Percentiles rank a stretch among this genome's conserved stretches.
These are phyloP conservation scores for Xylariaceae sp. DNA, from an alignment of 2,329 filamentous ascomycete genomes.

Conservation along the genomic window DNA sequence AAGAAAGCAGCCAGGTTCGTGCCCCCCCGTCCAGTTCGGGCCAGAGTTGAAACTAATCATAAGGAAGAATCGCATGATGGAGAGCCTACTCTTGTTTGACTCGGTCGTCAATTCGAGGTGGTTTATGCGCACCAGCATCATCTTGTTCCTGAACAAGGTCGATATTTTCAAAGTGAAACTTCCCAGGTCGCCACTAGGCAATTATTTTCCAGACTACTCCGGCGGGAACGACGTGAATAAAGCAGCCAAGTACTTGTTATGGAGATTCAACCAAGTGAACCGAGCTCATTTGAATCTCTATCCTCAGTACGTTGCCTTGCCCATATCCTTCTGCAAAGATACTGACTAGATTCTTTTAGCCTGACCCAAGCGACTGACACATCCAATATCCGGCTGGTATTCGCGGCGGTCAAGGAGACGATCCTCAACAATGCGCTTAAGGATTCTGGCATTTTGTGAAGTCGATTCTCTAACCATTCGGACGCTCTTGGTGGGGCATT, in stretches of 20 bases:
- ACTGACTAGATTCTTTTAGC: slow-evolving; percentile 46
- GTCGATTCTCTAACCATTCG: slow-evolving; percentile 18
- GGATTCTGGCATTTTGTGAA: slow-evolving; percentile 91
- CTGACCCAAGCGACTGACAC: slow-evolving; percentile 98
- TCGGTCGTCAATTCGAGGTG: slow-evolving; percentile 98
- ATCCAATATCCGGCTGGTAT: slow-evolving; percentile 95
- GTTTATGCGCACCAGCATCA: slow-evolving; percentile 99
- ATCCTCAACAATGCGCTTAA: slow-evolving; percentile 98
- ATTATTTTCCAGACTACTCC: slow-evolving; percentile 97
- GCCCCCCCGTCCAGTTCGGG: background rate
- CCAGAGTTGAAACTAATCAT: background rate
- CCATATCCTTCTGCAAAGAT: background rate
- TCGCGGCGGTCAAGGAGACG: slow-evolving; percentile 97
- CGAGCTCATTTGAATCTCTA: slow-evolving; percentile 93
- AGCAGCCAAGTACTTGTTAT: slow-evolving; percentile 94
- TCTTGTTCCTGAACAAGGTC: slow-evolving; percentile 97
- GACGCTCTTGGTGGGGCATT: slow-evolving; percentile 3
- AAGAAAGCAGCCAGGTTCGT: slow-evolving; percentile 92
- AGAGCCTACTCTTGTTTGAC: slow-evolving; percentile 92
- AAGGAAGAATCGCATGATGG: slow-evolving; percentile 95
- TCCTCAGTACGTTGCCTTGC: slow-evolving; percentile 74
- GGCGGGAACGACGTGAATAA: slow-evolving; percentile 97
- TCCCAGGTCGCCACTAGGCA: slow-evolving; percentile 80
- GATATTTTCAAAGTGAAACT: slow-evolving; percentile 97
- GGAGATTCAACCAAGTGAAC: slow-evolving; percentile 99